Conservation (phyloP, 345 rosid species). For the Camelina sativa region DNA sequence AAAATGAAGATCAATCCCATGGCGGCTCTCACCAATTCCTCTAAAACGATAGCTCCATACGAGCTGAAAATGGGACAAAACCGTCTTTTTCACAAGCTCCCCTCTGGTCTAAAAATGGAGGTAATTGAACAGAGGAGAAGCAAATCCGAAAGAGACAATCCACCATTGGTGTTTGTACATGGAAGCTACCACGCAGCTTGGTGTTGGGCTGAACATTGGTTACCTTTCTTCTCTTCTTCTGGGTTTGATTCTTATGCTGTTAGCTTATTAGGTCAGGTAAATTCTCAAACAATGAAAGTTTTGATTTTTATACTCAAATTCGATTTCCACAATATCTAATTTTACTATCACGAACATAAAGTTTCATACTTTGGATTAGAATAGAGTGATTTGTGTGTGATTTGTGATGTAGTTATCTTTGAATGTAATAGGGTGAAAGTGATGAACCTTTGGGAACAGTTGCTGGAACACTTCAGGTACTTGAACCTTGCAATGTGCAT, state of each 20-base stretch:
- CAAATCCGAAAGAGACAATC: conserved; percentile 32
- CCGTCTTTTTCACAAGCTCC: conserved; percentile 74
- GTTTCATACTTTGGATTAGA: neutral
- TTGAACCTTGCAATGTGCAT: conserved; percentile 16
- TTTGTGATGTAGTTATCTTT: neutral
- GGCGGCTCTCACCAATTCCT: conserved; percentile 44
- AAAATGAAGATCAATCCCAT: conserved; percentile 42
- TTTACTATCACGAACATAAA: neutral
- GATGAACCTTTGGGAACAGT: conserved; percentile 66
- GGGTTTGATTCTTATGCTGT: conserved; percentile 86
- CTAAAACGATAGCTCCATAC: conserved; percentile 49
- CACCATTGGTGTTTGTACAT: conserved; percentile 82
- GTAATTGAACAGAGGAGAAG: conserved; percentile 66
- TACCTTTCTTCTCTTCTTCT: conserved; percentile 75
- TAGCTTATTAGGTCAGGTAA: conserved; percentile 85
- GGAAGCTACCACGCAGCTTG: conserved; percentile 98
- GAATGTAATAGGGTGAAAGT: conserved; percentile 75
- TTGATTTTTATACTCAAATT: neutral
- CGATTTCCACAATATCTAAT: neutral
- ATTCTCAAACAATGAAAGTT: neutral
- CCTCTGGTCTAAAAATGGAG: conserved; percentile 83
- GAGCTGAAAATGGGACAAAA: conserved; percentile 67
- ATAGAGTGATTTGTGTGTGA: conserved; percentile 11
- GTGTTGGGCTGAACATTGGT: conserved; percentile 97
- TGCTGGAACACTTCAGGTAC: conserved; percentile 85